These are phyloP conservation scores for Fraxinus cuspidata DNA, from an alignment of 257 asterid species.

Conservation along the genomic window DNA sequence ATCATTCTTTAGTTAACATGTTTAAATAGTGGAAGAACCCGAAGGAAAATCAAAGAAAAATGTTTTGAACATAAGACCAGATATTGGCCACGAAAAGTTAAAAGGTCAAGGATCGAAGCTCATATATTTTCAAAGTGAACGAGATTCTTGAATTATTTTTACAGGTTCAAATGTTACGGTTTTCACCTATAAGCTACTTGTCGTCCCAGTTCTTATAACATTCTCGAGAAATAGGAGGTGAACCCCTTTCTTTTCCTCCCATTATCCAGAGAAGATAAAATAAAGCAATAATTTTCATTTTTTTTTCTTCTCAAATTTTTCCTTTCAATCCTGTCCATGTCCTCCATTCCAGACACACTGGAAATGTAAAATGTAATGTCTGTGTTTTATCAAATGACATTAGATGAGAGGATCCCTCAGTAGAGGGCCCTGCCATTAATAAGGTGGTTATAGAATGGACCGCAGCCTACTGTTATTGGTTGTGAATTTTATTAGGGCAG, in stretches of 20 bases:
- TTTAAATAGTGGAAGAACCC: no score
- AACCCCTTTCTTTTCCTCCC: not conserved
- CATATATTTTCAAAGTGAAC: no score
- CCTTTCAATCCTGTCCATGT: not conserved
- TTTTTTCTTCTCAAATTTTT: not conserved
- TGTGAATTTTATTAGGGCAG: slow-evolving; percentile 20
- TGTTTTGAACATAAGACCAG: no score
- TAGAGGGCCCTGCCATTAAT: slow-evolving; percentile 34
- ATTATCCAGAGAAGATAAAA: not conserved
- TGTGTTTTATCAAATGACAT: not conserved
- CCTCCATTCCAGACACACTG: not conserved
- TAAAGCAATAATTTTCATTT: not conserved
- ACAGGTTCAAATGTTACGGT: no score
- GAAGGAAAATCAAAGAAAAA: no score
- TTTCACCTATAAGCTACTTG: no score
- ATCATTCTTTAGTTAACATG: no score
- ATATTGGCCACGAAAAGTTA: no score
- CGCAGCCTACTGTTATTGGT: slow-evolving; percentile 12
- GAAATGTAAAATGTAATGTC: not conserved
- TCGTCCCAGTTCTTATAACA: no score
- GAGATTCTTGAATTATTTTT: no score
- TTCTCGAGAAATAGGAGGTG: not conserved
- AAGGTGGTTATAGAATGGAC: slow-evolving; percentile 26
- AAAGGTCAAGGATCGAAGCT: no score
- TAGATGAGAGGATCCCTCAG: slow-evolving; percentile 27